Percentiles rank a stretch among this genome's conserved stretches.
Conservation (phyloP, 1,284 basidiomycete species). For the Pseudozyma tsukubaensis region DNA sequence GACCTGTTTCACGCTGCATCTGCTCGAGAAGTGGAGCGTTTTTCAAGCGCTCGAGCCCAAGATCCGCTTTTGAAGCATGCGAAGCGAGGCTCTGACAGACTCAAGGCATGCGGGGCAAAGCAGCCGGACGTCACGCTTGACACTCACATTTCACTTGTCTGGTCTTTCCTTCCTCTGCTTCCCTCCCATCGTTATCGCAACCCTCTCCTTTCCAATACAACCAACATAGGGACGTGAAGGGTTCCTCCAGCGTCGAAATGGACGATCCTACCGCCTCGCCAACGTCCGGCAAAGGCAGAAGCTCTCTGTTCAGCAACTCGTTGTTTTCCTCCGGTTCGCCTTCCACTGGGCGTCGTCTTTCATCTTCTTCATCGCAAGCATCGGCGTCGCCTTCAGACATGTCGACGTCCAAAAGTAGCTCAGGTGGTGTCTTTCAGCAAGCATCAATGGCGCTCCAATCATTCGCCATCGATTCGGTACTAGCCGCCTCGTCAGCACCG, state of each 20-base stretch:
- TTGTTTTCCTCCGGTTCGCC: constrained; percentile 21
- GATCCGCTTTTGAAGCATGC: background rate
- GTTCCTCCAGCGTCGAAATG: constrained; percentile 15
- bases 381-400: constrained; percentile 20
- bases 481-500: constrained; percentile 56
- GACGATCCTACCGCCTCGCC: constrained; percentile 36
- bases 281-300: constrained; percentile 29
- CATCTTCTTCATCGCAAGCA: constrained; percentile 28
- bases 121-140: constrained; percentile 1
- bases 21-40: constrained; percentile 10
- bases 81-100: background rate
- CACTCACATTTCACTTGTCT: background rate
- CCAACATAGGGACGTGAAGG: no score
- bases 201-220: background rate
- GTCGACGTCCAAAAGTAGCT: constrained; percentile 4
- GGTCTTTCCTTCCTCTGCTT: background rate
- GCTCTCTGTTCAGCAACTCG: constrained; percentile 42
- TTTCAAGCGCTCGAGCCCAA: constrained; percentile 17
- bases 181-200: background rate
- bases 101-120: constrained; percentile 9
- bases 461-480: constrained; percentile 57
- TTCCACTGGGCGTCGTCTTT: constrained; percentile 13
- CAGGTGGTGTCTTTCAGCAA: constrained; percentile 38
- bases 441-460: constrained; percentile 53
- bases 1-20: constrained; percentile 21